Evolutionary conservation across 1,284 basidiomycete species (phyloP).

Genomic region (Amylostereum areolatum): DNA sequence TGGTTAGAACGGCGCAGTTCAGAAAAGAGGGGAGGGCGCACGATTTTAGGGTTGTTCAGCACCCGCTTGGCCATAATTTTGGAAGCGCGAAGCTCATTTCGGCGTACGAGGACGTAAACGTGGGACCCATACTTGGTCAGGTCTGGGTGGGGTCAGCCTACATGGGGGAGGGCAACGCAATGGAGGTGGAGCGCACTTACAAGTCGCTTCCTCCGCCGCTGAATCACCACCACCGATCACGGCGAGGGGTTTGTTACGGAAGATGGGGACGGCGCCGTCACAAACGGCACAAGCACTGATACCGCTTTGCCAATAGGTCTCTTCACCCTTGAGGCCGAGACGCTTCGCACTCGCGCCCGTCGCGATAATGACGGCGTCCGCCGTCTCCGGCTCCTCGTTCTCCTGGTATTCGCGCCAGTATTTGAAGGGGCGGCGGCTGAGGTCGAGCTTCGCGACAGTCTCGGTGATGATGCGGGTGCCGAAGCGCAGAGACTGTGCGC

Average conservation of each 20-base stretch:
- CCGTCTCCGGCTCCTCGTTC: slow-evolving; percentile 77
- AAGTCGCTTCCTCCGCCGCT: slow-evolving; percentile 98
- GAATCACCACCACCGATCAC: slow-evolving; percentile 98
- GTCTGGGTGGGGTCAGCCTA: slow-evolving; percentile 37
- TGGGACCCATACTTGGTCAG: slow-evolving; percentile 92
- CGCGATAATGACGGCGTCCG: slow-evolving; percentile 92
- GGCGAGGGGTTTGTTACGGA: slow-evolving; percentile 94
- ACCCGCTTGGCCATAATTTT: slow-evolving; percentile 99
- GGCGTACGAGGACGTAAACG: slow-evolving; percentile 92
- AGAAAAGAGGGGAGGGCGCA: slow-evolving; percentile 26
- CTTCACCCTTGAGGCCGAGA: slow-evolving; percentile 86
- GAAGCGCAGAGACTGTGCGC: slow-evolving; percentile 86
- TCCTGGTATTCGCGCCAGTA: slow-evolving; percentile 96
- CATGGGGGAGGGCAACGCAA: neutral
- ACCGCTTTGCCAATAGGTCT: slow-evolving; percentile 97
- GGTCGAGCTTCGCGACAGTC: slow-evolving; percentile 92
- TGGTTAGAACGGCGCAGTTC: neutral
- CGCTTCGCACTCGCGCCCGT: slow-evolving; percentile 96
- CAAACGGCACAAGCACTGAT: slow-evolving; percentile 99
- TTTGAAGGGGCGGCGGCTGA: slow-evolving; percentile 90
- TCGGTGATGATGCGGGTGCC: slow-evolving; percentile 96
- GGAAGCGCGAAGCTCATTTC: slow-evolving; percentile 88
- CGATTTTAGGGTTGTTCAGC: slow-evolving; percentile 87
- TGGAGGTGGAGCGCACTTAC: slow-evolving; percentile 37
- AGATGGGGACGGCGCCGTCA: slow-evolving; percentile 98